Conservation (phyloP, 192 early-diverging fungal genomes). For the Coemansia sp. region DNA sequence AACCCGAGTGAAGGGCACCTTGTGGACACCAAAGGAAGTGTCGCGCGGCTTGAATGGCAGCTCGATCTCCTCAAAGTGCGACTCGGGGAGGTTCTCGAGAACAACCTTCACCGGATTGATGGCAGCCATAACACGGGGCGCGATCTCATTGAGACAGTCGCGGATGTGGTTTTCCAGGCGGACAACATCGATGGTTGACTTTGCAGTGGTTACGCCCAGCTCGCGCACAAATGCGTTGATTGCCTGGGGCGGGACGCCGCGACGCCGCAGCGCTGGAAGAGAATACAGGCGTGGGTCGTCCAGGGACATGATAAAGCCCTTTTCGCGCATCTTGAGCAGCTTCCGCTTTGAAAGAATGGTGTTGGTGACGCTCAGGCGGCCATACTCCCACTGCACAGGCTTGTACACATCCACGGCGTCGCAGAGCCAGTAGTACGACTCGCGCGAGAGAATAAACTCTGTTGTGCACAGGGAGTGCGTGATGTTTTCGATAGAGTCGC, state of each 20-base stretch:
- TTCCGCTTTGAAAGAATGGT: constrained; percentile 98
- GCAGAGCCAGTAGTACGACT: constrained; percentile 99
- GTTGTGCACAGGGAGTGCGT: constrained; percentile 98
- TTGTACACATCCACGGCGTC: constrained; percentile 99
- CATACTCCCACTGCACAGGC: constrained; percentile 99
- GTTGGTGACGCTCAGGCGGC: constrained; percentile 89
- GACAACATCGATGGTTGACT: constrained; percentile 77
- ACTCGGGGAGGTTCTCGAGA: constrained; percentile 85
- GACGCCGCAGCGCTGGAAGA: constrained; percentile 90
- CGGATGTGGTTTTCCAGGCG: constrained; percentile 95
- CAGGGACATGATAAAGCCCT: constrained; percentile 77
- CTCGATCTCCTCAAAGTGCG: constrained; percentile 74
- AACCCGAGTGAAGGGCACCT: constrained; percentile 85
- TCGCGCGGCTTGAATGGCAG: constrained; percentile 91
- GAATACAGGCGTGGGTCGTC: constrained; percentile 98
- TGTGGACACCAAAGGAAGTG: constrained; percentile 79
- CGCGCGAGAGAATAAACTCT: constrained; percentile 91
- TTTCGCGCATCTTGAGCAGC: constrained; percentile 86
- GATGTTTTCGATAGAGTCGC: constrained; percentile 99
- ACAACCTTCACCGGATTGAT: constrained; percentile 87
- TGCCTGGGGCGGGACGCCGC: constrained; percentile 95
- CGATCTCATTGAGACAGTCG: constrained; percentile 87
- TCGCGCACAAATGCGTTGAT: constrained; percentile 98
- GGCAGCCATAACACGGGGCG: constrained; percentile 92
- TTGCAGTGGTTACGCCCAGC: constrained; percentile 79